Base-by-base conservation (phyloP, 176 grass and related monocot genomes). In the Carex cristatella region DNA sequence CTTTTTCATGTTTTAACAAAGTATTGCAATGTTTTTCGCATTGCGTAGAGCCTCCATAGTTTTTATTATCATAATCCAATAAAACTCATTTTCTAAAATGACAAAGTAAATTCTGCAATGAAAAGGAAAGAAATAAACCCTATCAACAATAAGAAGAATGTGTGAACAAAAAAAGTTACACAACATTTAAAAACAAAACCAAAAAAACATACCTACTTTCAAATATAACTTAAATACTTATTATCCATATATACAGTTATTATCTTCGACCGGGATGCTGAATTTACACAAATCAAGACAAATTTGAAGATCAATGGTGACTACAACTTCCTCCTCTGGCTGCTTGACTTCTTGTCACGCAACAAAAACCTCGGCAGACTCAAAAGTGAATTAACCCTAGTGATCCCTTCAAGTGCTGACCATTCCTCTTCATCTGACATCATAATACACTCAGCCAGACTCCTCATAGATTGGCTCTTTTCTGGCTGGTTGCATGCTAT, bases 181-280 rank as follows among this genome's bases (percentile, higher is more conserved):
- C 31, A 38, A 69, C 14, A 69, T 11, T 18, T 72, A 49, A 32
- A 35, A 51, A 51, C n/a, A 74, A 48, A 74, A 12, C 2, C 18
- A 71, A 71, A 46, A 44, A 44, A 44, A 70, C 15, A 5, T 44
- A 70, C 37, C 35, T 70, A 46, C 16, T 44, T 44, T 23, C 16
- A 71, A 71, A 35, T 79, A 79, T 59, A 79, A 79, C 49, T 81
- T 81, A 77, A 77, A 61, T 61, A 63, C 33, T 81, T 33, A 60
- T 40, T 28, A 83, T 68, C 81, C 44, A 54, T 83, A 83, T 83
- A 67, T 83, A 83, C 81, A 83, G 81, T 83, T 83, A 69, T 53
- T 66, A 42, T 69, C 61, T 83, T 40, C 61, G 16, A 51, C 81
- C 18, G 46, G 14, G 61, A 35, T 5, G 11, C 81, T 68, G 61